phyloP scores from a whole-genome alignment of 257 asterid species.

The Leptodermis oblonga region DNA sequence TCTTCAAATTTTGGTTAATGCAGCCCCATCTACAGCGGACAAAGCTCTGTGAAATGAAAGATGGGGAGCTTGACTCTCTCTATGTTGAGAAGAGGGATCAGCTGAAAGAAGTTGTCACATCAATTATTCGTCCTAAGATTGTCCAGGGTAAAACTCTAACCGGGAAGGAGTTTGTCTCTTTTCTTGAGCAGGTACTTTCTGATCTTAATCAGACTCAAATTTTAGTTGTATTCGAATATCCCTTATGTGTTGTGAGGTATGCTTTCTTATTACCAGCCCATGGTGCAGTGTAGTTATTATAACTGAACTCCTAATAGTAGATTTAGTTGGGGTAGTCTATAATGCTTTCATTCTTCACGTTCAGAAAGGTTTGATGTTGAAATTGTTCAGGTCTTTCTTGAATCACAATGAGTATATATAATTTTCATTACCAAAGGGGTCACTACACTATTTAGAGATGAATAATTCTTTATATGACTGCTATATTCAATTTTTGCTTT shows the following conservation, averaged over 20 bases:
- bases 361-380: neutral
- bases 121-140: constrained; percentile 85
- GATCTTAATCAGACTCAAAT: neutral
- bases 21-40: constrained; percentile 99
- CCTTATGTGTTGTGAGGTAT: neutral
- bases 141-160: constrained; percentile 93
- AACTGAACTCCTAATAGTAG: neutral
- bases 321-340: neutral
- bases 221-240: neutral
- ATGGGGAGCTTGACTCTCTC: constrained; percentile 72
- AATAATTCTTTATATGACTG: no score
- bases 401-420: neutral
- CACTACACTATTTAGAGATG: neutral
- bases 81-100: constrained; percentile 77
- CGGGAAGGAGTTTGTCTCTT: constrained; percentile 86
- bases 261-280: neutral
- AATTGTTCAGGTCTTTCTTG: constrained; percentile 5
- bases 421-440: neutral
- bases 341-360: neutral
- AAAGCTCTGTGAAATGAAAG: constrained; percentile 92
- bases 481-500: neutral
- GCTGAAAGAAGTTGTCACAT: constrained; percentile 72
- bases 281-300: neutral
- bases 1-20: constrained; percentile 24
- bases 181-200: constrained; percentile 72